phyloP scores from a whole-genome alignment of 768 basidiomycete species.

The Amanita jacksonii region DNA sequence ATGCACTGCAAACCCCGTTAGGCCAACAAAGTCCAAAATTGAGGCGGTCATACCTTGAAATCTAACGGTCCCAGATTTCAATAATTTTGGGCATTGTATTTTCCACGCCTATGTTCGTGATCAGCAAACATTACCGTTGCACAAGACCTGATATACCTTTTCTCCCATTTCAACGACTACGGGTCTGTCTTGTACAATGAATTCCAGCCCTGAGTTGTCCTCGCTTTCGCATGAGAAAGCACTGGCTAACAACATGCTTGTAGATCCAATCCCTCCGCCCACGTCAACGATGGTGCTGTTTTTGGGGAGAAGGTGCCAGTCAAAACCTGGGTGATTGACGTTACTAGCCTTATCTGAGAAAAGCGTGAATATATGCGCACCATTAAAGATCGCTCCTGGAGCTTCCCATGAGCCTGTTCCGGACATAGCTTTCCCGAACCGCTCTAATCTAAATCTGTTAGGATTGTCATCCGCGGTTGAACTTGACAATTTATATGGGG shows the following conservation, averaged over 20 bases:
- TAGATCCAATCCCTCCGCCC: constrained; percentile 57
- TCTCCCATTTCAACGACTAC: constrained; percentile 44
- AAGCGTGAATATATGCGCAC: constrained; percentile 20
- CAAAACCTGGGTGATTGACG: constrained; percentile 34
- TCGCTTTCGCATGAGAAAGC: constrained; percentile 20
- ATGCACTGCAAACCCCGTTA: constrained; percentile 34
- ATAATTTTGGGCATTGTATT: constrained; percentile 44
- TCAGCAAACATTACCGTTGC: constrained; percentile 12
- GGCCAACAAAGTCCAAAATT: neutral
- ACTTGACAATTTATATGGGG: neutral
- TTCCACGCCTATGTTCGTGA: constrained; percentile 39
- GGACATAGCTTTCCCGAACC: constrained; percentile 72
- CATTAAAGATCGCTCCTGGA: constrained; percentile 47
- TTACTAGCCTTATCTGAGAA: neutral
- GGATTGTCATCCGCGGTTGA: constrained; percentile 16
- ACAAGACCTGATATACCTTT: constrained; percentile 24
- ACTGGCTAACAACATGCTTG: constrained; percentile 24
- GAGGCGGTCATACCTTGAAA: constrained; percentile 37
- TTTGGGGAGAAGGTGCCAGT: constrained; percentile 43
- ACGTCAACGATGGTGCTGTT: constrained; percentile 54
- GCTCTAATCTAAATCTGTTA: constrained; percentile 46
- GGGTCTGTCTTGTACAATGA: constrained; percentile 56
- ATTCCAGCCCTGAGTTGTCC: constrained; percentile 21
- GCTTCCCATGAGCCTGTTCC: constrained; percentile 66
- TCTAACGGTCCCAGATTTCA: constrained; percentile 40